Base-by-base conservation (phyloP, 805 yeast species). In the Nakazawaea wickerhamii region DNA sequence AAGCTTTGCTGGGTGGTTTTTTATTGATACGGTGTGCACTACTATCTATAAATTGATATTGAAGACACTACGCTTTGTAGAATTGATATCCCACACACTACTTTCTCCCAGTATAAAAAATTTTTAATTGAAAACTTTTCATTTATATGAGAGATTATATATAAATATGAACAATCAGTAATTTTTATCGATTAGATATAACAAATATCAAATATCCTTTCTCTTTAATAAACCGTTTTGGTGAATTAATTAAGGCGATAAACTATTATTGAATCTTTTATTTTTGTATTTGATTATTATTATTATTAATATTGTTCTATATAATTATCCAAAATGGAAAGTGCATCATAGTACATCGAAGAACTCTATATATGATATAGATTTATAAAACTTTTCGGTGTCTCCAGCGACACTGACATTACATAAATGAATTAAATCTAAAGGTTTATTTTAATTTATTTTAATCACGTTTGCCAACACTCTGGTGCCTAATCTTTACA, bases 401-500 rank as follows among this genome's bases (percentile, higher is more conserved):
- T 44, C 47, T 44, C 47, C 47, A 44, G 30, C 38, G 41, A 39
- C 47, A 44, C 47, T 21, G 11, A 44, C 47, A 44, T 21, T n/a
- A 15, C 33, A 33, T 21, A 22, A 13, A 21, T 13, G 6, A 21
- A 33, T 21, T 33, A 14, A 19, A 13, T 9, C 20, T 14, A 20
- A 20, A 20, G n/a, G n/a, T 33, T 22, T 26, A 26, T 36, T 11
- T 19, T 11, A 18, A 26, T 27, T 21, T 21, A 15, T 19, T 7
- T 13, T 15, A 30, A 18, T 21, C 25, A 57, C 65, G 87, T 81
- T 85, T 84, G 90, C 87, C 82, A 78, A 84, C 95, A 85, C 91
- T 84, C 93, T 83, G 93, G 89, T 79, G 82, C 81, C 76, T 70
- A 70, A 74, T 78, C 49, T 37, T 50, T 51, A 50, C 80, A 61